These are phyloP conservation scores for Kwoniella shandongensis DNA, from an alignment of 768 basidiomycete species.

Conservation along the genomic window DNA sequence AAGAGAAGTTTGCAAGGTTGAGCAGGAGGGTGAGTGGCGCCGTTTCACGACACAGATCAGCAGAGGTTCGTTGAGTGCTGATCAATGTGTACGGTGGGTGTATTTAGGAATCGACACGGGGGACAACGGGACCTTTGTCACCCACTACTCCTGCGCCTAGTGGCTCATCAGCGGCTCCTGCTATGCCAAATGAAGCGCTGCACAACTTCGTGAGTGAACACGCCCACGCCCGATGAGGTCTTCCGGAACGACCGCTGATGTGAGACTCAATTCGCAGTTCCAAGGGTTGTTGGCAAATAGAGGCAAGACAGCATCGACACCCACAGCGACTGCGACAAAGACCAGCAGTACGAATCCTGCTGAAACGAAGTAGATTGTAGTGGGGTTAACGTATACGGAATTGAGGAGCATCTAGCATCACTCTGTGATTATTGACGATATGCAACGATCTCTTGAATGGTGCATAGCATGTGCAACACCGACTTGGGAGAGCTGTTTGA, in stretches of 20 bases:
- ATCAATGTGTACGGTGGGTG: background rate
- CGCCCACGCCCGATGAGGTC: background rate
- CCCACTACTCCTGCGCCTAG: constrained; percentile 16
- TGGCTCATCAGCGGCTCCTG: constrained; percentile 7
- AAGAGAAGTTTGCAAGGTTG: constrained; percentile 46
- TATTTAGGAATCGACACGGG: constrained; percentile 24
- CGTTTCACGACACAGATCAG: constrained; percentile 3
- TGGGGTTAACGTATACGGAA: too few relatives aligned
- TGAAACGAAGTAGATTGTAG: too few relatives aligned
- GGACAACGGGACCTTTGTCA: constrained; percentile 26
- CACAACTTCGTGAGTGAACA: constrained; percentile 52
- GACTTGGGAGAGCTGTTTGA: too few relatives aligned
- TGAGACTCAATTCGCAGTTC: constrained; percentile 14
- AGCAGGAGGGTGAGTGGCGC: constrained; percentile 30
- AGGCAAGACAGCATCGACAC: constrained; percentile 8
- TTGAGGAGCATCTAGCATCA: background rate
- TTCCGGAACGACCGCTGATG: background rate
- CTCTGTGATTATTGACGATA: too few relatives aligned
- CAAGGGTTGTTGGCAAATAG: constrained; percentile 26
- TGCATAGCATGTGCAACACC: too few relatives aligned
- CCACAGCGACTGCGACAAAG: constrained; percentile 1
- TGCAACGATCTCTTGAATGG: too few relatives aligned
- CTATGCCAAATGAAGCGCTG: constrained; percentile 50
- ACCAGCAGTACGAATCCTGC: too few relatives aligned
- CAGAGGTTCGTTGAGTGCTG: too few relatives aligned